Evolutionary conservation across 805 yeast species (phyloP).

Genomic region (Candida andamanensis): DNA sequence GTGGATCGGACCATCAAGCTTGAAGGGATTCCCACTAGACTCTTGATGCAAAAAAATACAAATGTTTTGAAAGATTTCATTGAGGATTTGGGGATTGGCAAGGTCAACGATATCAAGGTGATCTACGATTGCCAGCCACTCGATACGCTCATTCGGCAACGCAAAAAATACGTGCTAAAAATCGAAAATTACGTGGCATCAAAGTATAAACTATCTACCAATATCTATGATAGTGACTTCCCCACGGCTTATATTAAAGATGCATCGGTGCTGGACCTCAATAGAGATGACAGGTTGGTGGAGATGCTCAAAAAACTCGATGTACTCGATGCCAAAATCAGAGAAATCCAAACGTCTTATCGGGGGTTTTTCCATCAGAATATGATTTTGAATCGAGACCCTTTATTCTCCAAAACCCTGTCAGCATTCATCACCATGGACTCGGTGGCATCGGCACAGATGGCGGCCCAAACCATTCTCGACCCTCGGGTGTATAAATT

Average conservation of each 20-base stretch:
- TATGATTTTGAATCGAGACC: slow-evolving; percentile 18
- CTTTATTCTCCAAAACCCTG: slow-evolving; percentile 34
- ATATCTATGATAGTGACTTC: slow-evolving; percentile 29
- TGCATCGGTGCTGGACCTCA: slow-evolving; percentile 5
- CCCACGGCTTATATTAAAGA: slow-evolving; percentile 22
- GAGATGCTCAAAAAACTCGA: slow-evolving; percentile 29
- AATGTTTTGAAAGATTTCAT: slow-evolving; percentile 42
- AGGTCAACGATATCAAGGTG: slow-evolving; percentile 46
- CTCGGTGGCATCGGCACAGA: slow-evolving; percentile 44
- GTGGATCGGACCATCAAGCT: slow-evolving; percentile 56
- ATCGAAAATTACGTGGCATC: slow-evolving; percentile 41
- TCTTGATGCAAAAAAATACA: slow-evolving; percentile 35
- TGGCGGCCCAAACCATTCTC: slow-evolving; percentile 44
- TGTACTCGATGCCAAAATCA: slow-evolving; percentile 36
- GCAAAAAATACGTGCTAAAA: slow-evolving; percentile 24
- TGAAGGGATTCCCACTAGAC: slow-evolving; percentile 47
- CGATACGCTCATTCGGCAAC: slow-evolving; percentile 28
- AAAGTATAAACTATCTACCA: slow-evolving; percentile 38
- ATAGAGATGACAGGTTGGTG: slow-evolving; percentile 24
- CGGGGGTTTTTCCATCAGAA: slow-evolving; percentile 6
- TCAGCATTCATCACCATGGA: slow-evolving; percentile 48
- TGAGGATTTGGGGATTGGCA: slow-evolving; percentile 52
- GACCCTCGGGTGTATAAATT: slow-evolving; percentile 42
- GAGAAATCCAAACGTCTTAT: slow-evolving; percentile 26
- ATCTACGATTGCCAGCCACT: slow-evolving; percentile 44